A percentile compares a stretch with the other conserved stretches of the same genome.
Conservation (phyloP, 176 grass and related monocot genomes). For the Luzula sylvatica region DNA sequence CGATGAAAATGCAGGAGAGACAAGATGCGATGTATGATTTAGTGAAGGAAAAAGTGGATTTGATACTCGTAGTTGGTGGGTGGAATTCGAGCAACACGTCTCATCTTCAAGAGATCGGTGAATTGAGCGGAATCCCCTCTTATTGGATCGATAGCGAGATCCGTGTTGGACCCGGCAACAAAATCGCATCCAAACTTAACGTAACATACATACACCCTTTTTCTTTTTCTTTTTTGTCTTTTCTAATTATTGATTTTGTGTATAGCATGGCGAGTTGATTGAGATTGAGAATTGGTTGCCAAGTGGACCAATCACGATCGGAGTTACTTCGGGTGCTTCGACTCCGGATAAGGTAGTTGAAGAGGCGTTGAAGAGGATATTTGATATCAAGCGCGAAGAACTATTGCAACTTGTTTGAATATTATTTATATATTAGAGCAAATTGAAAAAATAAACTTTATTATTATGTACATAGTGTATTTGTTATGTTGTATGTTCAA, state of each 20-base stretch:
- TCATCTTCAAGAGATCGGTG: slow-evolving; percentile 96
- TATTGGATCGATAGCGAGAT: slow-evolving; percentile 93
- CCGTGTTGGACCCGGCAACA: slow-evolving; percentile 94
- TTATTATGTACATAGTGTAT: slow-evolving; percentile 1
- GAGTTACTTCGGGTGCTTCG: slow-evolving; percentile 85
- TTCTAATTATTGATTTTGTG: slow-evolving; percentile 3
- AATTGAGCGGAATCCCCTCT: slow-evolving; percentile 68
- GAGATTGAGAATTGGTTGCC: slow-evolving; percentile 87
- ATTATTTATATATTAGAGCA: not conserved
- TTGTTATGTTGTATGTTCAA: too few relatives aligned
- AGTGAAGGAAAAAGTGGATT: slow-evolving; percentile 92
- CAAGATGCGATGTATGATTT: slow-evolving; percentile 93
- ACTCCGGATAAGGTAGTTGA: slow-evolving; percentile 96
- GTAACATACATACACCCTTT: slow-evolving; percentile 36
- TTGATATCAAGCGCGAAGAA: slow-evolving; percentile 90
- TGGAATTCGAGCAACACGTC: slow-evolving; percentile 99
- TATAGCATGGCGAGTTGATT: slow-evolving; percentile 84
- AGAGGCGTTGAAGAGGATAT: slow-evolving; percentile 50
- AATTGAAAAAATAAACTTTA: not conserved
- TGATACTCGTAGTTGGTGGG: slow-evolving; percentile 91
- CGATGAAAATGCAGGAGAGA: slow-evolving; percentile 48
- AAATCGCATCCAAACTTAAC: slow-evolving; percentile 84
- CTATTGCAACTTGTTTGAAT: slow-evolving; percentile 43
- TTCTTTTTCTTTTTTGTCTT: not conserved
- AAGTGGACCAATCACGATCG: slow-evolving; percentile 66